These are phyloP conservation scores for Fusarium nodosum DNA, from an alignment of 2,329 filamentous ascomycete genomes.

Conservation along the genomic window DNA sequence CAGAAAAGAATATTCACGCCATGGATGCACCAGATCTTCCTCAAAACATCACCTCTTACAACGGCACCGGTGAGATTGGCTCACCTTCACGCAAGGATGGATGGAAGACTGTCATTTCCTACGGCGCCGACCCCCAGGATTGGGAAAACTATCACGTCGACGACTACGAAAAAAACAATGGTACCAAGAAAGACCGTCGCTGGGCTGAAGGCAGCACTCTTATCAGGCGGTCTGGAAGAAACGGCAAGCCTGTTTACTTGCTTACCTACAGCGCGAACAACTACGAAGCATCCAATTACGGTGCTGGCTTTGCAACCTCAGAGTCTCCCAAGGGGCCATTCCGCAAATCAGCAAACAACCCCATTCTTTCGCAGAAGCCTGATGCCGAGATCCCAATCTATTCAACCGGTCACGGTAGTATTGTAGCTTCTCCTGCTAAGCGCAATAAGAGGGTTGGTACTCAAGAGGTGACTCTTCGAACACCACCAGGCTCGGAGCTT, in stretches of 20 bases:
- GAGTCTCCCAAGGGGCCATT: slow-evolving; percentile 53
- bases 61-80: slow-evolving; percentile 54
- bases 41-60: slow-evolving; percentile 53
- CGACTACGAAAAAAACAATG: slow-evolving; percentile 53
- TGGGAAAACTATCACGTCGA: slow-evolving; percentile 56
- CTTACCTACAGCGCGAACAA: slow-evolving; percentile 52
- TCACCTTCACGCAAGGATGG: slow-evolving; percentile 54
- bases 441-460: slow-evolving; percentile 42
- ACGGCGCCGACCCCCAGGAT: slow-evolving; percentile 53
- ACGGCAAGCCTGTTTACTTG: slow-evolving; percentile 50
- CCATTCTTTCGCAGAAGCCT: slow-evolving; percentile 51
- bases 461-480: slow-evolving; percentile 52
- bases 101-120: slow-evolving; percentile 56
- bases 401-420: slow-evolving; percentile 54
- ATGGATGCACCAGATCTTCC: slow-evolving; percentile 48
- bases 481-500: slow-evolving; percentile 51
- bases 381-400: slow-evolving; percentile 51
- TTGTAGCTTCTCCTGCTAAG: slow-evolving; percentile 52
- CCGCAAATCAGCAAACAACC: slow-evolving; percentile 51
- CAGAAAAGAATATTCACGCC: slow-evolving; percentile 50
- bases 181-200: slow-evolving; percentile 54
- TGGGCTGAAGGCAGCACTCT: slow-evolving; percentile 56
- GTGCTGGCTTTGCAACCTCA: slow-evolving; percentile 54
- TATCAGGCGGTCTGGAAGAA: slow-evolving; percentile 42
- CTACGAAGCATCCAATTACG: slow-evolving; percentile 56